These are phyloP conservation scores for Sporothrix euskadiensis DNA, from an alignment of 2,329 filamentous ascomycete genomes.

Conservation along the genomic window DNA sequence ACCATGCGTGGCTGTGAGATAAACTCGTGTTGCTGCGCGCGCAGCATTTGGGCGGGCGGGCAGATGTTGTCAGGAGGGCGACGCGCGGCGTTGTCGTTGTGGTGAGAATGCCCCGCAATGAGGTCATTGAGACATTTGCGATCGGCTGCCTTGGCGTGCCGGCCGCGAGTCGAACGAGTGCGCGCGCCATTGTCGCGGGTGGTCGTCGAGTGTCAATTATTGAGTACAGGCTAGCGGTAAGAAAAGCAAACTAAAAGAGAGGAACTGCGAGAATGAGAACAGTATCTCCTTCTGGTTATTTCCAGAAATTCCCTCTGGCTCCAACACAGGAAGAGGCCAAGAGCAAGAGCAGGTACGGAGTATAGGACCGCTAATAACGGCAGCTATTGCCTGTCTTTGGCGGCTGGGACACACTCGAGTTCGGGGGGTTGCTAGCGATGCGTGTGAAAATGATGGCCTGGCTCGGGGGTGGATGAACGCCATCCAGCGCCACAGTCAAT, in stretches of 20 bases:
- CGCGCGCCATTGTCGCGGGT: background rate
- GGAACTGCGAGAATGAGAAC: background rate
- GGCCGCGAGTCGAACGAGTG: background rate
- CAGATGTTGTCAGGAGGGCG: background rate
- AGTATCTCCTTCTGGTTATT: background rate
- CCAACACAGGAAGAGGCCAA: slow-evolving; percentile 2
- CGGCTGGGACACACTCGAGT: background rate
- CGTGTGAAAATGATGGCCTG: background rate
- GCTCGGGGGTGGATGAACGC: background rate
- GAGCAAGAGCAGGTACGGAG: background rate
- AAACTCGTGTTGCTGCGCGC: background rate
- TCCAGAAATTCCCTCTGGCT: background rate
- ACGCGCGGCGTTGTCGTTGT: background rate
- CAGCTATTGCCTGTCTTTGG: background rate
- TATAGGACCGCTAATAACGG: background rate
- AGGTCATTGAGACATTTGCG: background rate
- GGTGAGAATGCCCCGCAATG: slow-evolving; percentile 4
- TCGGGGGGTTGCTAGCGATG: background rate
- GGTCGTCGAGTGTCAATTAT: background rate
- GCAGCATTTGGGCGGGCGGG: background rate
- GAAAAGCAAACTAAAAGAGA: background rate
- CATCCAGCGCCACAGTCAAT: background rate
- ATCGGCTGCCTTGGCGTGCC: background rate
- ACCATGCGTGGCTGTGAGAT: background rate
- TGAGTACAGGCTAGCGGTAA: background rate